Percentiles rank a stretch among this genome's conserved stretches.
phyloP scores from a whole-genome alignment of 1,284 basidiomycete species.

The Fomitopsis schrenkii region DNA sequence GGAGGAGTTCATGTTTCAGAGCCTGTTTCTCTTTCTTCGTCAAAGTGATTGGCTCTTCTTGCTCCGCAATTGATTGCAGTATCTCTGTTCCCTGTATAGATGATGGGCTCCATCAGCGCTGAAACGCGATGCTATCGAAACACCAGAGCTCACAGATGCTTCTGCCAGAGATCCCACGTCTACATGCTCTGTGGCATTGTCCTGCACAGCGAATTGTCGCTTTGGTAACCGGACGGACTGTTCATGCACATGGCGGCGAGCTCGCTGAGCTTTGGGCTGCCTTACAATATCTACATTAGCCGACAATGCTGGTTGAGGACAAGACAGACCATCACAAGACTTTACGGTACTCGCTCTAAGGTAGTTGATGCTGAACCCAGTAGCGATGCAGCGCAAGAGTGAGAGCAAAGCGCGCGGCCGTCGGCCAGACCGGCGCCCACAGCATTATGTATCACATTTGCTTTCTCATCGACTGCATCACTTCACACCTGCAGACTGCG shows the following conservation, averaged over 20 bases:
- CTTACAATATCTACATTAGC: neutral
- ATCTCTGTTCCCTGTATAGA: slow-evolving; percentile 42
- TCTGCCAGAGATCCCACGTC: slow-evolving; percentile 35
- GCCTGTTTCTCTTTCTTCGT: slow-evolving; percentile 72
- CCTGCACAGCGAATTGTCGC: slow-evolving; percentile 45
- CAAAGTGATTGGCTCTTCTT: slow-evolving; percentile 24
- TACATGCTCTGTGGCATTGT: slow-evolving; percentile 44
- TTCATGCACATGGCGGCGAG: slow-evolving; percentile 42
- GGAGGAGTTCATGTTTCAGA: slow-evolving; percentile 62
- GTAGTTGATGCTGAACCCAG: no score
- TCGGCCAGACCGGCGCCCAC: neutral
- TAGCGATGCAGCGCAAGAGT: no score
- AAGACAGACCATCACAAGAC: neutral
- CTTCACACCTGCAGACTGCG: no score
- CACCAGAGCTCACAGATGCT: slow-evolving; percentile 15
- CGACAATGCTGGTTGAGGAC: neutral
- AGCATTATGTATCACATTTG: neutral
- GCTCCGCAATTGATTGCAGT: slow-evolving; percentile 29
- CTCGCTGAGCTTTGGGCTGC: slow-evolving; percentile 58
- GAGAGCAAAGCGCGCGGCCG: no score
- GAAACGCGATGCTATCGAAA: neutral
- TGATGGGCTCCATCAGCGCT: neutral
- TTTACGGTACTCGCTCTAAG: no score
- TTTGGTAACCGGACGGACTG: slow-evolving; percentile 48
- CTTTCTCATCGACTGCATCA: neutral